Evolutionary conservation across 208 protist species (phyloP), one percentile per base, ranked within the genome.

Genomic region (Trypanosoma avium): DNA sequence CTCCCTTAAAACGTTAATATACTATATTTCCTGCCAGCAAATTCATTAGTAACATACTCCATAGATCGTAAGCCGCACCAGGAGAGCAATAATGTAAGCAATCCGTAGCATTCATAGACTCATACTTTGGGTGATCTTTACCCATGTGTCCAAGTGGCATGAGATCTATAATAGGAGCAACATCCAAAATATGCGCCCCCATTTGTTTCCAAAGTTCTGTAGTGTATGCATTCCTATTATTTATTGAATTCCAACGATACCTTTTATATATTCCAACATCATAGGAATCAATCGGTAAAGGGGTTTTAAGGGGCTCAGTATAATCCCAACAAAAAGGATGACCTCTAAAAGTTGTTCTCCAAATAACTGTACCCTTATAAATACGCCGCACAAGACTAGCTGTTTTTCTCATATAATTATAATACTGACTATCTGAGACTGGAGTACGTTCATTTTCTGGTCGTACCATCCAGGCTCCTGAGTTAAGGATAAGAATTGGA

Each of bases 51-150:
- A 70, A 35, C 19, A 38, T 17, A 26, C 61, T 61, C 68, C 68
- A 74, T 9, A 36, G 30, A 21, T 74, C 68, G 35, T 67, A 67
- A 24, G 26, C 9, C 8, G 68, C 57, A 0, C 68, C 68, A 43
- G 68, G 68, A 19, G 50, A 67, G 54, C 68, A 74, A 40, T 74
- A 74, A 61, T 74, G 68, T 24, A 74, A 47, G 24, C 68, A 74
- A 47, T 74, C 68, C 21, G 63, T 59, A 17, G 67, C 67, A 46
- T 60, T 73, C 36, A 40, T 60, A n/a, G 13, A 21, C n/a, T 50
- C 45, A 63, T 54, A 22, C 53, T 63, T 64, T 35, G 49, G 30
- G 27, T 71, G 61, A 45, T 47, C 50, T 15, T 63, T 57, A 10
- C 52, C 36, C 30, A 71, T 38, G 63, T 74, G 68, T 19, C 68